Evolutionary conservation across 345 rosid genomes (phyloP), one percentile per base, ranked within the genome.

Genomic region (Adansonia digitata): DNA sequence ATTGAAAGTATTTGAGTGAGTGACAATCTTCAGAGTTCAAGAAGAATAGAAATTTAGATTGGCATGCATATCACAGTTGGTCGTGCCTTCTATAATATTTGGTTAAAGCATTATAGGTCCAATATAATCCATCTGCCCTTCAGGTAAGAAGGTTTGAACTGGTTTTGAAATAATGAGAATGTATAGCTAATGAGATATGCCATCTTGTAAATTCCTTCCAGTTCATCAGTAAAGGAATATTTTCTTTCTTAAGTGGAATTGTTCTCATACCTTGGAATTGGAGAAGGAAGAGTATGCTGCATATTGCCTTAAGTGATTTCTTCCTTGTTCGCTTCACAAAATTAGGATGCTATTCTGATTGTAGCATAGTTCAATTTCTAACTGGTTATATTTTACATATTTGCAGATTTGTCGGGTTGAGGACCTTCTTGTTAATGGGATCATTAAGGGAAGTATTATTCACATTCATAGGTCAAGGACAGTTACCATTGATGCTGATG

Each of bases 391-490:
- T 61, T 35, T 72, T 72, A 62, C 57, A 71, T 61, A 78, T 64
- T 79, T 49, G 13, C 84, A 95, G 99, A 91, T 95, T 72, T 95
- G 97, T 77, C 93, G 99, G 24, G 98, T 95, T 67, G 98, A 95
- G 86, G 99, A 92, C 82, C 83, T 95, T 82, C 92, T 93, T 75
- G 97, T 95, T 71, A 85, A 81, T 84, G 99, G 99, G 66, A 80
- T 84, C 72, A 75, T 95, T 29, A 89, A 82, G 85, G 99, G 99
- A 81, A 92, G 98, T 86, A 86, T 95, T 37, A 84, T 95, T 81
- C 99, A 95, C 80, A 87, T 95, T 76, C 99, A 95, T 86, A 83
- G 99, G 83, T 91, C 96, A 68, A 92, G 91, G 82, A 88, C 92
- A 0, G 85, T 95, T 72, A 86, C 89, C 65, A 78, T 95, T 81